A percentile compares a stretch with the other conserved stretches of the same genome.
Conservation (phyloP, 139 green algal genomes). For the Monoraphidium neglectum region DNA sequence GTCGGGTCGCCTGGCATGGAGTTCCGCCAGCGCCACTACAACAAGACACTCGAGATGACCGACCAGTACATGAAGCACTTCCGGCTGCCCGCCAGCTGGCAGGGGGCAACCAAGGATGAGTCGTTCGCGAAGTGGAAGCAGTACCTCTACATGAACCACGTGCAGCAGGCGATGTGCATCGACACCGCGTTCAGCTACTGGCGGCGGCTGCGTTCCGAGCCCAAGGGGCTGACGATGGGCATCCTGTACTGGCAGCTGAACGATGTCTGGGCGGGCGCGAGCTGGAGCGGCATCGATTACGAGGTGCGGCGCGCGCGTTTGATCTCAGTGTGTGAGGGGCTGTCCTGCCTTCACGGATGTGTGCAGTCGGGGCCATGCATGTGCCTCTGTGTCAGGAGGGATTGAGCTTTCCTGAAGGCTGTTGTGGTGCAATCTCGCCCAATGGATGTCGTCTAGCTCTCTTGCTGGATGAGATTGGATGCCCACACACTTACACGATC, state of each 20-base stretch:
- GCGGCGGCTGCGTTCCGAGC: constrained; percentile 28
- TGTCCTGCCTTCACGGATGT: too few species aligned
- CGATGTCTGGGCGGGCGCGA: constrained; percentile 57
- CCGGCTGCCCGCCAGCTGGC: constrained; percentile 17
- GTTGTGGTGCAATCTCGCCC: too few species aligned
- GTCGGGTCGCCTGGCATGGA: constrained; percentile 19
- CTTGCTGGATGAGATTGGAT: too few species aligned
- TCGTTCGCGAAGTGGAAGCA: constrained; percentile 20
- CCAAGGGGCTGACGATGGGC: constrained; percentile 32
- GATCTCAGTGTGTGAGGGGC: too few species aligned
- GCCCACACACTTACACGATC: too few species aligned
- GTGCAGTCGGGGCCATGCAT: too few species aligned
- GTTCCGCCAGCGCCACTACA: constrained; percentile 34
- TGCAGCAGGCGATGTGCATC: constrained; percentile 34
- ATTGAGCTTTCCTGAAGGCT: too few species aligned
- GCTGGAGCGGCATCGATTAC: constrained; percentile 65
- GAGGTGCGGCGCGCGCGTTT: constrained; percentile 40
- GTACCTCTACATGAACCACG: constrained; percentile 35
- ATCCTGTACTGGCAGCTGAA: constrained; percentile 49
- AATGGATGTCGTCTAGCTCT: too few species aligned
- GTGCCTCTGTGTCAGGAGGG: too few species aligned
- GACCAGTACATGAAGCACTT: constrained; percentile 33
- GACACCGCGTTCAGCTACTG: constrained; percentile 34
- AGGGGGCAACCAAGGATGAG: background rate
- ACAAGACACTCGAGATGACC: constrained; percentile 32